phyloP scores from a whole-genome alignment of 1,284 basidiomycete genomes.

The Phylloporus sp. region DNA sequence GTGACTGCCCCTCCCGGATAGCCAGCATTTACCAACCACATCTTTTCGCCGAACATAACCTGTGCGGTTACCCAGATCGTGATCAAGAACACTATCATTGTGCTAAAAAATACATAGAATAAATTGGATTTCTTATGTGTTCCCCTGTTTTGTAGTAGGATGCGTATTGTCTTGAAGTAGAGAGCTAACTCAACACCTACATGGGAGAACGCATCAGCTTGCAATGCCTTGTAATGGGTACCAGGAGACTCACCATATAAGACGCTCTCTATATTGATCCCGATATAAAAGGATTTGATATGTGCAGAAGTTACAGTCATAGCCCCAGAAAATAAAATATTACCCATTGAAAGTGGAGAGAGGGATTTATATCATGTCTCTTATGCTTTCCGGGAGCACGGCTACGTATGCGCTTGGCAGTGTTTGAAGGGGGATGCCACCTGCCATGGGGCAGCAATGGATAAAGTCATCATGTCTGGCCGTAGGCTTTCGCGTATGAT shows the following conservation, averaged over 20 bases:
- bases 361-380: too few relatives aligned
- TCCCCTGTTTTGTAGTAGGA: background rate
- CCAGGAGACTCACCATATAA: background rate
- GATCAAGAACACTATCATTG: background rate
- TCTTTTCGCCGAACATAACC: conserved; percentile 7
- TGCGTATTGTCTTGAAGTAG: conserved; percentile 4
- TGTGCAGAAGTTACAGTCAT: background rate
- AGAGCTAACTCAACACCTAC: background rate
- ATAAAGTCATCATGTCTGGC: too few relatives aligned
- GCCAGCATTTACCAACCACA: conserved; percentile 14
- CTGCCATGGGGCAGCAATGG: too few relatives aligned
- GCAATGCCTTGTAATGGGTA: too few relatives aligned
- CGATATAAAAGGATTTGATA: background rate
- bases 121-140: background rate
- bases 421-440: too few relatives aligned
- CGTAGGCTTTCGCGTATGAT: too few relatives aligned
- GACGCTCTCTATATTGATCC: conserved; percentile 1
- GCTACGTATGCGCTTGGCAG: too few relatives aligned
- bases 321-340: background rate
- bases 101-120: conserved; percentile 3
- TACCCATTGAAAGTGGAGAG: background rate
- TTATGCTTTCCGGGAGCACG: too few relatives aligned
- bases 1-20: background rate
- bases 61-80: conserved; percentile 16
- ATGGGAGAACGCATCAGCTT: background rate